phyloP scores from a whole-genome alignment of 2,329 filamentous ascomycete genomes.

The Ceratocystis variospora region DNA sequence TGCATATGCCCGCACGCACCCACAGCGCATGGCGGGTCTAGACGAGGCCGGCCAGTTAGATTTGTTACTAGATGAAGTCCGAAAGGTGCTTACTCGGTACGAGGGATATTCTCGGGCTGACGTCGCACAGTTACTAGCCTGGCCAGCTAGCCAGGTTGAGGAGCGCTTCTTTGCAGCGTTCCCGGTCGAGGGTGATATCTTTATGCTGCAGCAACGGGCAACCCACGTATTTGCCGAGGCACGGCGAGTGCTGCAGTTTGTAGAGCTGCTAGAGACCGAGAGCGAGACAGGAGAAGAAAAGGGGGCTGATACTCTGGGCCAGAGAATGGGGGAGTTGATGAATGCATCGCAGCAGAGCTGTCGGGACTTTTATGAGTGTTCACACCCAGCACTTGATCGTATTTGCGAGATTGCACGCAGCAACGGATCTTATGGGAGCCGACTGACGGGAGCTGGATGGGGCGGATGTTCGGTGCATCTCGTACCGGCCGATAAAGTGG shows the following conservation, averaged over 20 bases:
- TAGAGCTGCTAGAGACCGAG: conserved; percentile 50
- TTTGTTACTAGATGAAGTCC: conserved; percentile 25
- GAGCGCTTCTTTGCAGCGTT: conserved; percentile 67
- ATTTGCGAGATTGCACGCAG: conserved; percentile 66
- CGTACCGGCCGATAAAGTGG: conserved; percentile 69
- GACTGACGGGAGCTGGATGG: conserved; percentile 90
- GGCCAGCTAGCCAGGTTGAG: conserved; percentile 57
- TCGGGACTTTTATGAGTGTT: conserved; percentile 78
- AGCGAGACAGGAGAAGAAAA: conserved; percentile 20
- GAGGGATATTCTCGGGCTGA: conserved; percentile 82
- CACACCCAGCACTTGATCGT: conserved; percentile 80
- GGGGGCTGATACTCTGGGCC: conserved; percentile 30
- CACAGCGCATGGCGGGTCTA: conserved; percentile 26
- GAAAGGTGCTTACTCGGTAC: conserved; percentile 58
- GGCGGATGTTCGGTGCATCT: conserved; percentile 92
- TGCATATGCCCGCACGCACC: conserved; percentile 51
- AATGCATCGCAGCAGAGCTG: conserved; percentile 85
- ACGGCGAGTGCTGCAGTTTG: conserved; percentile 70
- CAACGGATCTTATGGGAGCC: conserved; percentile 70
- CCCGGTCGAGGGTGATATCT: conserved; percentile 72
- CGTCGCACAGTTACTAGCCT: conserved; percentile 56
- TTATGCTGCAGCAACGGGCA: conserved; percentile 77
- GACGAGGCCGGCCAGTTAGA: conserved; percentile 20
- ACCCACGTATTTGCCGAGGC: conserved; percentile 87
- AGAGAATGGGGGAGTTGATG: conserved; percentile 64